Evolutionary conservation across 1,139 yeast genomes (phyloP).

Genomic region (Yamadazyma aaseri): DNA sequence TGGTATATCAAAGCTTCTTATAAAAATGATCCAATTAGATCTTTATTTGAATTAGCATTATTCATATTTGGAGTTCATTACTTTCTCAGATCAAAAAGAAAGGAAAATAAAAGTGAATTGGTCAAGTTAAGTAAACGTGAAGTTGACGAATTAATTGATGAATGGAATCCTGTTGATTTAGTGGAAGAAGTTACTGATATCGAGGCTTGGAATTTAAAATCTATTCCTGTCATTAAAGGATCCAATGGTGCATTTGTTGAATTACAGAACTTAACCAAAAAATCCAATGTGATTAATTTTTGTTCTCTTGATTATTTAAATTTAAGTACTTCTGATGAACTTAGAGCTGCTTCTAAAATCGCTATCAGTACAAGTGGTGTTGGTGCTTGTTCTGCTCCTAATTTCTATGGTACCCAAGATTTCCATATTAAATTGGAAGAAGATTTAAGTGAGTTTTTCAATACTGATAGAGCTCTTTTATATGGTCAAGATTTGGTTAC

Average conservation of each 20-base stretch:
- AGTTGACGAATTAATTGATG: slow-evolving; percentile 78
- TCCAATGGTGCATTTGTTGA: slow-evolving; percentile 52
- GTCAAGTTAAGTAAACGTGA: slow-evolving; percentile 66
- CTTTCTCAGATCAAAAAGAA: slow-evolving; percentile 78
- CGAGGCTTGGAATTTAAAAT: slow-evolving; percentile 61
- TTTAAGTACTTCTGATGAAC: slow-evolving; percentile 45
- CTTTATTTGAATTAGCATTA: slow-evolving; percentile 74
- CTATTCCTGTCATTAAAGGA: slow-evolving; percentile 64
- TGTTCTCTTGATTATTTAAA: slow-evolving; percentile 64
- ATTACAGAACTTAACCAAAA: slow-evolving; percentile 17
- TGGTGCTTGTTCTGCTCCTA: slow-evolving; percentile 99
- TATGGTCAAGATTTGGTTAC: slow-evolving; percentile 94
- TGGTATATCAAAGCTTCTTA: slow-evolving; percentile 86
- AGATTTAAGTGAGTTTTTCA: slow-evolving; percentile 70
- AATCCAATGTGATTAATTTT: slow-evolving; percentile 52
- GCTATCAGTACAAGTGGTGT: slow-evolving; percentile 78
- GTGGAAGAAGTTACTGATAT: slow-evolving; percentile 52
- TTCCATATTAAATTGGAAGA: slow-evolving; percentile 81
- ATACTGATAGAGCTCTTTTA: slow-evolving; percentile 73
- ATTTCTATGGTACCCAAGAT: slow-evolving; percentile 95
- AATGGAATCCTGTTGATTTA: slow-evolving; percentile 89
- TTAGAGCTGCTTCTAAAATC: slow-evolving; percentile 56
- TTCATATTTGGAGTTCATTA: slow-evolving; percentile 84
- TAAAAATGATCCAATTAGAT: slow-evolving; percentile 90
- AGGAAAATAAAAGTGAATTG: slow-evolving; percentile 71